Evolutionary conservation across 208 protist genomes (phyloP).

Genomic region (Blechomonas ayalai): DNA sequence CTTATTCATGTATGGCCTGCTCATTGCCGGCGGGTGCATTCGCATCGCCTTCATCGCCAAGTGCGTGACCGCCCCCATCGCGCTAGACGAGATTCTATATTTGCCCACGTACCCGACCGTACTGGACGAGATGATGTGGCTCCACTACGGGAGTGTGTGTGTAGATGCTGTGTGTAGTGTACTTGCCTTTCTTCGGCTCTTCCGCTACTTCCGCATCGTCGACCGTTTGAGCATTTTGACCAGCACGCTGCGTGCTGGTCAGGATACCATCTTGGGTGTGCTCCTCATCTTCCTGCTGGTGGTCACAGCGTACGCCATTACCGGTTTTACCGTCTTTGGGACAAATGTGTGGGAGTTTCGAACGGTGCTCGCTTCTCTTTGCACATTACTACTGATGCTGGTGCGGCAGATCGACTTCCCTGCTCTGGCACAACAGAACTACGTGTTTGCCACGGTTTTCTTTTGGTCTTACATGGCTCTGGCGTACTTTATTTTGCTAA

Average conservation of each 20-base stretch:
- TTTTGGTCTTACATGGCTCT: constrained; percentile 20
- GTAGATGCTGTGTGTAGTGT: constrained; percentile 15
- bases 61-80: constrained; percentile 2
- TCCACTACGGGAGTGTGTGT: constrained; percentile 9
- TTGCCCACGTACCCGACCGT: constrained; percentile 6
- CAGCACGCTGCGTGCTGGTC: constrained; percentile 3
- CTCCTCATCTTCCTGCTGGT: constrained; percentile 19
- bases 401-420: constrained; percentile 32
- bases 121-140: constrained; percentile 4
- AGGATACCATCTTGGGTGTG: constrained; percentile 13
- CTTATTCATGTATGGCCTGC: constrained; percentile 5
- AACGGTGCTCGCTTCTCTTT: constrained; percentile 18
- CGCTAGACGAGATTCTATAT: constrained; percentile 5
- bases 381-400: constrained; percentile 26
- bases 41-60: constrained; percentile 5
- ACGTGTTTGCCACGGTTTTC: constrained; percentile 19
- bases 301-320: constrained; percentile 25
- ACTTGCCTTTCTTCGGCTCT: constrained; percentile 13
- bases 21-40: constrained; percentile 10
- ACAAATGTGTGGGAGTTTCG: constrained; percentile 23
- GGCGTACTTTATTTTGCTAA: constrained; percentile 9
- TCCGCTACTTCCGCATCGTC: constrained; percentile 14
- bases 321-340: constrained; percentile 19
- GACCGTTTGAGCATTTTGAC: constrained; percentile 11
- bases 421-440: constrained; percentile 5